A percentile compares a stretch with the other conserved stretches of the same genome.
phyloP scores from a whole-genome alignment of 768 basidiomycete species.

The Boletus huronensis region DNA sequence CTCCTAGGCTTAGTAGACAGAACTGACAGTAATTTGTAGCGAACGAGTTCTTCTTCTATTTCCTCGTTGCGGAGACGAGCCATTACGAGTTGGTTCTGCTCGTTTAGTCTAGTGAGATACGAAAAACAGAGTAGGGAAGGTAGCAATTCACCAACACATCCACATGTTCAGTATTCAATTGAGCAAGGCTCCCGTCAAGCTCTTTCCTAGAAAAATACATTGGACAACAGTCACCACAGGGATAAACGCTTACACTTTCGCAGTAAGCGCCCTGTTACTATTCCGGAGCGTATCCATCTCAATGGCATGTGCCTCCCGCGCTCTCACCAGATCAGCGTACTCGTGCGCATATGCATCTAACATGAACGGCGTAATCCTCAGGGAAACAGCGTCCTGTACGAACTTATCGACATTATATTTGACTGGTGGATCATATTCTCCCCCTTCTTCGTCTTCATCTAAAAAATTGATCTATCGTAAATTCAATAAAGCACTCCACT shows the following conservation, averaged over 20 bases:
- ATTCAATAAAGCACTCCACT: not conserved
- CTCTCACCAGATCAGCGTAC: slow-evolving; percentile 76
- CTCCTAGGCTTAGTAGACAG: not conserved
- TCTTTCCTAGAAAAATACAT: slow-evolving; percentile 53
- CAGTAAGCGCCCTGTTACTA: slow-evolving; percentile 69
- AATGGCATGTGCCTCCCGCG: slow-evolving; percentile 75
- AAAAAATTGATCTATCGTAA: slow-evolving; percentile 26
- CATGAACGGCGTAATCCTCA: slow-evolving; percentile 94
- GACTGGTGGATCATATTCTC: slow-evolving; percentile 14
- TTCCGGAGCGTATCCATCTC: slow-evolving; percentile 83
- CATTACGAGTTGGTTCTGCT: slow-evolving; percentile 89
- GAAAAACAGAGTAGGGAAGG: not conserved
- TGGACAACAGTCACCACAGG: not conserved
- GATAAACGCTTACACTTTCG: slow-evolving; percentile 68
- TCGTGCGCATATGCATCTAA: slow-evolving; percentile 86
- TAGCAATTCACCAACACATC: slow-evolving; percentile 53
- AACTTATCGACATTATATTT: slow-evolving; percentile 76
- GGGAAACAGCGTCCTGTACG: slow-evolving; percentile 79
- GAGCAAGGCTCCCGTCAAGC: slow-evolving; percentile 74
- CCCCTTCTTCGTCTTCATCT: slow-evolving; percentile 28
- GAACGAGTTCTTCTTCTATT: slow-evolving; percentile 88
- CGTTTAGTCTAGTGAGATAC: slow-evolving; percentile 24
- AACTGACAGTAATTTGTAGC: slow-evolving; percentile 81
- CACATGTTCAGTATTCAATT: slow-evolving; percentile 81
- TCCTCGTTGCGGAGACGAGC: slow-evolving; percentile 87